These are phyloP conservation scores for Pichia sp. DNA, from an alignment of 1,139 yeast genomes.

Conservation along the genomic window DNA sequence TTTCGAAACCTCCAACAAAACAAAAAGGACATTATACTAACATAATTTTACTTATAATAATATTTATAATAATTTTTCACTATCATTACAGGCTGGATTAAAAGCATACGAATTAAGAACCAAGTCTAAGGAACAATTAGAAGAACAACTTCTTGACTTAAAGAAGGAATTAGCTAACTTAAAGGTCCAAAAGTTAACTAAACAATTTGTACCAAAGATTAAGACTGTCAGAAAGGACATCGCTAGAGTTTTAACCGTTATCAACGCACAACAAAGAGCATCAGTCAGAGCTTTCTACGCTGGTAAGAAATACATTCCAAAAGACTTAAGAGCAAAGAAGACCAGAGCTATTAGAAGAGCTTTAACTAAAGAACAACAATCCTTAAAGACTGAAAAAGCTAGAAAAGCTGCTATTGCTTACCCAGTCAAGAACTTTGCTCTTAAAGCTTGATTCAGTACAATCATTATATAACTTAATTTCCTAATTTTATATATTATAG, in stretches of 20 bases:
- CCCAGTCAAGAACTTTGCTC: constrained; percentile 98
- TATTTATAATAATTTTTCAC: neutral
- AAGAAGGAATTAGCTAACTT: constrained; percentile 96
- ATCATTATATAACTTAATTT: neutral
- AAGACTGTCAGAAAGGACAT: constrained; percentile 96
- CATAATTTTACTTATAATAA: neutral
- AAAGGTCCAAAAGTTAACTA: constrained; percentile 93
- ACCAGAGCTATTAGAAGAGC: constrained; percentile 99
- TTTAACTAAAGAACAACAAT: constrained; percentile 82
- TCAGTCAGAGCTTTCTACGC: constrained; percentile 93
- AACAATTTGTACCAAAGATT: constrained; percentile 91
- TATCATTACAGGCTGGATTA: constrained; percentile 56
- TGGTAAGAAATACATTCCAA: constrained; percentile 96
- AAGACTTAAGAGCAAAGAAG: constrained; percentile 98
- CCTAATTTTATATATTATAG: constrained; percentile 7
- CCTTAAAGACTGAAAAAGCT: constrained; percentile 79
- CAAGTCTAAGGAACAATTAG: constrained; percentile 95
- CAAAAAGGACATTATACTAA: constrained; percentile 12
- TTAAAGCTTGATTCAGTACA: constrained; percentile 63
- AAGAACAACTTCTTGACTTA: constrained; percentile 88
- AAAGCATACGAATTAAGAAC: constrained; percentile 96
- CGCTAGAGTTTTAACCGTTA: constrained; percentile 96
- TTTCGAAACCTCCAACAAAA: neutral
- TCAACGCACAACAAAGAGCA: constrained; percentile 95
- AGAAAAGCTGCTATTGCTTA: constrained; percentile 89